Percentiles rank a stretch among this genome's conserved stretches.
Evolutionary conservation across 768 basidiomycete genomes (phyloP).

Genomic region (Imleria badia): DNA sequence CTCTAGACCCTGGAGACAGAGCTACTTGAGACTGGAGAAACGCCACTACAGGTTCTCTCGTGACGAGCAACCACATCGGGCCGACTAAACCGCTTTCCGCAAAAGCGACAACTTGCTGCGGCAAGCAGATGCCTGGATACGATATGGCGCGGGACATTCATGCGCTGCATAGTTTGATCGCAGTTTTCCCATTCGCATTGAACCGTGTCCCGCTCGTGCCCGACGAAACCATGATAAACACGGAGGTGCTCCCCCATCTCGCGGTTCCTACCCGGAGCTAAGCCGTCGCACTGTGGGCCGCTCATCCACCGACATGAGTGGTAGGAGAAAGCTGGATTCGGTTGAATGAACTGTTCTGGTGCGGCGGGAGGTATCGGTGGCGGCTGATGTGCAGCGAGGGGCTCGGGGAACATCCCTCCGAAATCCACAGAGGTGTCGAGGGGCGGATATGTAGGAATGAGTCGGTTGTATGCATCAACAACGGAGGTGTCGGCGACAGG

Average conservation of each 20-base stretch:
- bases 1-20: background rate
- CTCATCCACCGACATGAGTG: slow-evolving; percentile 24
- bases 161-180: slow-evolving; percentile 24
- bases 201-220: slow-evolving; percentile 28
- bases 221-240: slow-evolving; percentile 18
- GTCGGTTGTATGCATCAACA: background rate
- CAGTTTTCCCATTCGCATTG: slow-evolving; percentile 27
- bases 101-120: slow-evolving; percentile 23
- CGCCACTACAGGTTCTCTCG: slow-evolving; percentile 21
- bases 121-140: slow-evolving; percentile 29
- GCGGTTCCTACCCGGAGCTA: slow-evolving; percentile 29
- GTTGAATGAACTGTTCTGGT: background rate
- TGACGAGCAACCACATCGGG: slow-evolving; percentile 30
- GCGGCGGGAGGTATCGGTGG: slow-evolving; percentile 16
- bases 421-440: background rate
- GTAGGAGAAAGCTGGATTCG: slow-evolving; percentile 4
- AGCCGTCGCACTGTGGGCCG: slow-evolving; percentile 22
- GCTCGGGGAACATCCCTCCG: background rate
- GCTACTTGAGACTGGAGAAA: background rate
- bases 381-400: slow-evolving; percentile 9
- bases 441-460: background rate
- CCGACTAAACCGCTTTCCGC: slow-evolving; percentile 23
- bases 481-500: background rate
- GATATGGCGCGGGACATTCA: slow-evolving; percentile 31
- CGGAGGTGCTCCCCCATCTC: slow-evolving; percentile 32